Evolutionary conservation across 306 rosid species (phyloP), one percentile per base, ranked within the genome.

Genomic region (Casuarina equisetifolia): DNA sequence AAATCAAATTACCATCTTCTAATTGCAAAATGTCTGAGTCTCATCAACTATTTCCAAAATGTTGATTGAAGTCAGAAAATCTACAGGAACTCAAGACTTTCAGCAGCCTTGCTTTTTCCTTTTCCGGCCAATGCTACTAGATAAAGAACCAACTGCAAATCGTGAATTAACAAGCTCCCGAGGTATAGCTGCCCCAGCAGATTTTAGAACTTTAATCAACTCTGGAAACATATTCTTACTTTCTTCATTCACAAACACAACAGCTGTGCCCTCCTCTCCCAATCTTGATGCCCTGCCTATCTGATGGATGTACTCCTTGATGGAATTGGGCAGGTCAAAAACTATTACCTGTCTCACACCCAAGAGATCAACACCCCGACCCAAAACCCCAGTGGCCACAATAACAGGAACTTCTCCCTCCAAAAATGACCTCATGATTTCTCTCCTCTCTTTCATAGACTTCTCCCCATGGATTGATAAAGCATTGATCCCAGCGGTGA

Each of bases 261-360:
- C 81, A 52, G 94, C 90, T 70, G 78, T 84, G 75, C 97, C 97
- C 85, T 88, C 91, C 82, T 88, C 97, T 79, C 94, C 94, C 90
- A 93, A 76, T 74, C 97, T 91, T 73, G 97, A 93, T 25, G 97
- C 97, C 71, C 97, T 84, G 19, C 97, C 97, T 74, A 93, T 83
- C 86, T 89, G 94, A 81, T 93, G 97, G 67, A 93, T 90, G 79
- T 93, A 93, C 80, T 93, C 94, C 70, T 88, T 85, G 35, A 89
- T 82, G 48, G 96, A 91, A 88, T 89, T 91, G 25, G 97, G 97
- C 90, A 91, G 81, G 90, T 93, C 97, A 74, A 93, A 93, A 63
- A 89, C 86, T 72, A 93, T 86, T 55, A 91, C 93, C 78, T 91
- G 97, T 76, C 87, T 91, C 69, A 93, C 93, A 74, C 91, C 86